These are phyloP conservation scores for Coemansia sp. DNA, from an alignment of 192 early-diverging fungal genomes.

Conservation along the genomic window DNA sequence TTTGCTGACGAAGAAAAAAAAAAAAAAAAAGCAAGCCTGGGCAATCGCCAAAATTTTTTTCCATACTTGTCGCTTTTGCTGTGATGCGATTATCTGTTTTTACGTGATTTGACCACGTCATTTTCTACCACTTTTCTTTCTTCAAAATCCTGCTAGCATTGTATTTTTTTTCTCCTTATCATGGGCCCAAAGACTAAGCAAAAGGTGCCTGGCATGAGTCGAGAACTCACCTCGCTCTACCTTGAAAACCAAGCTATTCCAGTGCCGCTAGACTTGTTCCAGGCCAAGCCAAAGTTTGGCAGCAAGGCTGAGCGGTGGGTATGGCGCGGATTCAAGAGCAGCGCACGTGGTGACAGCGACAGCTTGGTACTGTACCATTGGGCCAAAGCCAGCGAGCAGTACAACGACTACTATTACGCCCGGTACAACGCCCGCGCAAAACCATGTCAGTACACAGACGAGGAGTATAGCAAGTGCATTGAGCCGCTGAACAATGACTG, in stretches of 20 bases:
- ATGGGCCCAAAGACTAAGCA: conserved; percentile 40
- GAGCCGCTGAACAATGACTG: conserved; percentile 68
- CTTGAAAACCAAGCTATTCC: conserved; percentile 51
- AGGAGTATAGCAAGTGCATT: conserved; percentile 81
- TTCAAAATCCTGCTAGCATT: background rate
- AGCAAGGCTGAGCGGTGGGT: conserved; percentile 71
- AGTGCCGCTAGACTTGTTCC: conserved; percentile 48
- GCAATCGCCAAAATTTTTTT: background rate
- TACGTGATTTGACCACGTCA: no score
- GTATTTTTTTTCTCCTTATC: background rate
- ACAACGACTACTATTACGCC: conserved; percentile 72
- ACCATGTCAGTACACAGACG: conserved; percentile 74
- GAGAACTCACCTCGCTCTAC: conserved; percentile 50
- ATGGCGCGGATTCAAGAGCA: conserved; percentile 68
- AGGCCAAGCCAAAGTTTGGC: conserved; percentile 73
- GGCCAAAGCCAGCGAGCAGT: conserved; percentile 73
- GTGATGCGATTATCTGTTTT: background rate
- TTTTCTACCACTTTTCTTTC: conserved; percentile 4
- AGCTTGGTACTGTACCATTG: conserved; percentile 77
- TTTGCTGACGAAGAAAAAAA: conserved; percentile 8
- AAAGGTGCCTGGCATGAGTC: conserved; percentile 35
- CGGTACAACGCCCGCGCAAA: conserved; percentile 76
- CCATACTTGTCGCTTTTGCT: background rate
- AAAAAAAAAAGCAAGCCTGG: conserved; percentile 9
- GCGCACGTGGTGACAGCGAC: conserved; percentile 67